A percentile compares a stretch with the other conserved stretches of the same genome.
Evolutionary conservation across 2,329 filamentous ascomycete genomes (phyloP).

Genomic region (Nothophoma quercina): DNA sequence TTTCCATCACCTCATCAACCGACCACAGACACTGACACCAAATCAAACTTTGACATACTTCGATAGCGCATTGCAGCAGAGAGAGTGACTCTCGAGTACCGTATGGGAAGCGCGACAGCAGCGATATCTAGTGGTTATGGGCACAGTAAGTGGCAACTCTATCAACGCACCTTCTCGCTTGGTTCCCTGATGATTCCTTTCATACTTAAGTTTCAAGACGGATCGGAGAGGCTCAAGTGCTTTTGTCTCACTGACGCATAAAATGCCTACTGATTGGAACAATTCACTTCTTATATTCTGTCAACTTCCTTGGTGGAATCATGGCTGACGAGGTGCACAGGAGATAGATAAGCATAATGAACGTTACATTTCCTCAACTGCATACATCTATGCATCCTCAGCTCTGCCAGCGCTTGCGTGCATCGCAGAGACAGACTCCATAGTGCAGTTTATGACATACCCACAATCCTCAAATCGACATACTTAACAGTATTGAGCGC

Average conservation of each 20-base stretch:
- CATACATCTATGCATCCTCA: neutral
- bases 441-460: neutral
- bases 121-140: neutral
- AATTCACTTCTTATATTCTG: neutral
- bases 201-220: conserved; percentile 46
- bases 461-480: no score
- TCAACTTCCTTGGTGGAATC: neutral
- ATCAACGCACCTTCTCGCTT: neutral
- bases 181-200: conserved; percentile 34
- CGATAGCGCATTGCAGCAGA: neutral
- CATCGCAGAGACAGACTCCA: neutral
- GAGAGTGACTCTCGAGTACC: neutral
- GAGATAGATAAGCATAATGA: conserved; percentile 10
- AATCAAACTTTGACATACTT: neutral
- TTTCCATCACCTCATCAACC: neutral
- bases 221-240: conserved; percentile 44
- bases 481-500: neutral
- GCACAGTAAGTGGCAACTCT: conserved; percentile 1
- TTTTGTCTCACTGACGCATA: conserved; percentile 37
- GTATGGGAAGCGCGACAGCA: no score
- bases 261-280: conserved; percentile 10
- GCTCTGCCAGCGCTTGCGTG: neutral
- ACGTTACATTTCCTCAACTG: neutral
- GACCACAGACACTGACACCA: neutral
- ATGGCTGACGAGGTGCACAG: conserved; percentile 5